Evolutionary conservation across 2,329 filamentous ascomycete species (phyloP).

Genomic region (Akanthomyces dipterigenus): DNA sequence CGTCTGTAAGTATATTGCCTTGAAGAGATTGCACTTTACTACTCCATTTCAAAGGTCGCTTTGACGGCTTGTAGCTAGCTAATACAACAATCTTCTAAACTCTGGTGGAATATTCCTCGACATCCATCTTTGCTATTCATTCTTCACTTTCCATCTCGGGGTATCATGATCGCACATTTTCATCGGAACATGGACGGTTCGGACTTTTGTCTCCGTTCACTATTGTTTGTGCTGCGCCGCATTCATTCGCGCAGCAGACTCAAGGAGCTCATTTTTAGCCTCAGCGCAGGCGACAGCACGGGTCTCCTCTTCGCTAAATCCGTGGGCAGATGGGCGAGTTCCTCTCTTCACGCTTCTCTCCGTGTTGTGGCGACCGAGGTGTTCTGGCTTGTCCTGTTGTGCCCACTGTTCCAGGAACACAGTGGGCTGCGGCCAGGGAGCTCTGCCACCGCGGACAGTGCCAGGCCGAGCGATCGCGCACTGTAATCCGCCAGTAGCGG

Average conservation of each 20-base stretch:
- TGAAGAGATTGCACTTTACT: not conserved
- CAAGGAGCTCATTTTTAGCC: slow-evolving; percentile 41
- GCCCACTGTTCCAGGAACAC: not conserved
- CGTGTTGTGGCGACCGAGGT: slow-evolving; percentile 5
- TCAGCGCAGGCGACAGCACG: slow-evolving; percentile 36
- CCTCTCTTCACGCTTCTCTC: slow-evolving; percentile 22
- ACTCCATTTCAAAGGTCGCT: not conserved
- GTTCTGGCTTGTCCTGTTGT: not conserved
- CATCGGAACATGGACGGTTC: not conserved
- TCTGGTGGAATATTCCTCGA: no score
- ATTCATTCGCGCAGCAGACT: slow-evolving; percentile 11
- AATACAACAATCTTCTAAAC: not conserved
- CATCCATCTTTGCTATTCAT: not conserved
- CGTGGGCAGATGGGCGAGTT: slow-evolving; percentile 17
- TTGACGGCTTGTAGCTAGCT: not conserved
- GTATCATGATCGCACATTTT: slow-evolving; percentile 1
- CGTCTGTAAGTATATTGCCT: slow-evolving; percentile 17
- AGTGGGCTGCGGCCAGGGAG: not conserved
- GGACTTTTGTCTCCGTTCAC: not conserved
- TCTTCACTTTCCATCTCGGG: not conserved
- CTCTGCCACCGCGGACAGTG: not conserved
- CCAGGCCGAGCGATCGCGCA: not conserved
- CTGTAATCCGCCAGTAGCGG: no score
- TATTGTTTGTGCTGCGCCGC: slow-evolving; percentile 19
- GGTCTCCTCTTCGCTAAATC: slow-evolving; percentile 23